Base-by-base conservation (phyloP, 441 rosid genomes). In the Populus hybrid region DNA sequence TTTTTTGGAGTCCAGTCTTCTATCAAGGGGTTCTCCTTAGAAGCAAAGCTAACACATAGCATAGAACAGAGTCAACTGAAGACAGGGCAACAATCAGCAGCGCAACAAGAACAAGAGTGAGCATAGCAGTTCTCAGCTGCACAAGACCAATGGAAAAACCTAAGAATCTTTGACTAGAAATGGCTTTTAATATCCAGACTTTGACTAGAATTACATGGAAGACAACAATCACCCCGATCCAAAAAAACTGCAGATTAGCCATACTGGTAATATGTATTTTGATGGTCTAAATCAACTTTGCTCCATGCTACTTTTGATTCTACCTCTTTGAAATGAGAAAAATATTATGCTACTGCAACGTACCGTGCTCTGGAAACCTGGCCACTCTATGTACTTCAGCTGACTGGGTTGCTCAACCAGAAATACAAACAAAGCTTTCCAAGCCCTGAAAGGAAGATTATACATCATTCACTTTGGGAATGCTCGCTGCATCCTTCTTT, bases 381-480 rank as follows among this genome's bases (percentile, higher is more conserved):
- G 97, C 97, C 99, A 94, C 77, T 94, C 97, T 77, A 93, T 85
- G 87, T 87, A 87, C 85, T 87, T 94, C 40, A 94, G 90, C 86
- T 93, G 84, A 57, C 84, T 61, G 7, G 84, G 84, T 67, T 82
- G 84, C 77, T 82, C 84, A 67, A 26, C 59, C 32, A 78, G 81
- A 68, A 82, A 82, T 32, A 34, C 6, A 16, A 75, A 67, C n/a
- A 82, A 24, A 0, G 79, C 59, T 59, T 71, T 75, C 71, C 18
- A n/a, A 63, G 86, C 83, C 97, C 97, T 94, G 83, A n/a, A n/a
- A 65, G 59, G 38, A 77, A 71, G 67, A 78, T 65, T 46, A 69
- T 79, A 53, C 57, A 71, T 34, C 42, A 20, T 16, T 69, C 20
- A 77, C 75, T 68, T 53, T 3, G 4, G 6, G 28, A 65, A 26